These are phyloP conservation scores for Phylloporus rhodoxanthus DNA, from an alignment of 768 basidiomycete species.

Conservation along the genomic window DNA sequence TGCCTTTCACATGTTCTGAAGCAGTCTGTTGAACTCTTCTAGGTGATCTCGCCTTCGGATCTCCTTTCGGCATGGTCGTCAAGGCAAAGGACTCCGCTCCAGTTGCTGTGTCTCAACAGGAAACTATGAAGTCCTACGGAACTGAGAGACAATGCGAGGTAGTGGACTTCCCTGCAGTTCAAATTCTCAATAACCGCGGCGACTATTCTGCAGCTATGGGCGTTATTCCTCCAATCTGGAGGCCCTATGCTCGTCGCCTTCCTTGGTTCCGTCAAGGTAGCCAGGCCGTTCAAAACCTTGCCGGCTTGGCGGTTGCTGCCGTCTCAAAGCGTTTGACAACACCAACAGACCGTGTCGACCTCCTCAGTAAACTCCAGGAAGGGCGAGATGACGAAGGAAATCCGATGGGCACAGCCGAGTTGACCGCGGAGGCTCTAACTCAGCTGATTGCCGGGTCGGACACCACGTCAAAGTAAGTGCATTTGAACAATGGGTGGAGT, in stretches of 20 bases:
- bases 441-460: conserved; percentile 87
- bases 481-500: background rate
- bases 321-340: conserved; percentile 69
- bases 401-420: conserved; percentile 71
- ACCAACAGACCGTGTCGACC: conserved; percentile 70
- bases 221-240: conserved; percentile 64
- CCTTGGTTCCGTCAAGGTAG: conserved; percentile 76
- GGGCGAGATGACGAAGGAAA: conserved; percentile 76
- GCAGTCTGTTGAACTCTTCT: background rate
- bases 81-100: conserved; percentile 67
- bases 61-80: conserved; percentile 83
- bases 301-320: conserved; percentile 74
- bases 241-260: conserved; percentile 55
- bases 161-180: conserved; percentile 67
- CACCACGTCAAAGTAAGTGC: conserved; percentile 81
- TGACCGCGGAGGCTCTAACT: conserved; percentile 85
- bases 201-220: conserved; percentile 85
- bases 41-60: conserved; percentile 77
- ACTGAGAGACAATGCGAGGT: conserved; percentile 41
- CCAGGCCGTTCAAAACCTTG: conserved; percentile 62
- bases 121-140: conserved; percentile 54
- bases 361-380: conserved; percentile 74
- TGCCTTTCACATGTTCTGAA: background rate
- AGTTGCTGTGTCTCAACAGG: conserved; percentile 52
- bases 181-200: conserved; percentile 83